Base-by-base conservation (phyloP, 768 basidiomycete genomes). In the Cystobasidium tubakii region DNA sequence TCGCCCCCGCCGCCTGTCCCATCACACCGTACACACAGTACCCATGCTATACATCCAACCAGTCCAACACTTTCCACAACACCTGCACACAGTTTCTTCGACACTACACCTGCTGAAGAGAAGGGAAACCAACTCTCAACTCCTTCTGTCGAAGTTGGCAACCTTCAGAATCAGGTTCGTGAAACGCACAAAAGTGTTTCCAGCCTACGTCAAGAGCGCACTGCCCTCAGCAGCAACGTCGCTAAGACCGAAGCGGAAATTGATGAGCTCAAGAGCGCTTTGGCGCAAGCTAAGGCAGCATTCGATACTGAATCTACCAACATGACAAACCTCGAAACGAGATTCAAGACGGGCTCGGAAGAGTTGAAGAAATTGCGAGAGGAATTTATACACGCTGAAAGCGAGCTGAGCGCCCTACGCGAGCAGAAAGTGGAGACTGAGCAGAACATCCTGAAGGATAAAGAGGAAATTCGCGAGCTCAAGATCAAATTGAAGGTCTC, bases 391-490 rank as follows among this genome's bases (percentile, higher is more conserved):
- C 84, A 85, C 50, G 88, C 90, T 2, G 94, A 98, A 83, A 92
- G 91, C 79, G 92, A 97, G 76, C 84, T 99, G 46, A 92, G 90
- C 76, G 93, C 89, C 9, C 79, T 95, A 57, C 84, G 89, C 19
- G 87, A 92, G 25, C 93, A 97, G 83, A 97, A 94, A 83, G 84
- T 88, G 7, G 96, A 98, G 81, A 84, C 97, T 25, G 92, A 94
- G 80, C 90, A 92, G 12, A 82, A 86, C 1, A 85, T 94, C 72
- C 81, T 99, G 74, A 85, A 90, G 43, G 96, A 98, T 81, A 97
- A 94, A 82, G 96, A 99, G 81, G 96, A 97, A 75, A 87, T 90
- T 3, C 85, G 95, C 50, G 90, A 88, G 50, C 82, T 97, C 75
- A 88, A 96, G 78, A 86, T 87, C 77, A 87, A 86, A 80, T 90